Evolutionary conservation across 805 yeast genomes (phyloP).

Genomic region (Teunomyces lycoperdinae): DNA sequence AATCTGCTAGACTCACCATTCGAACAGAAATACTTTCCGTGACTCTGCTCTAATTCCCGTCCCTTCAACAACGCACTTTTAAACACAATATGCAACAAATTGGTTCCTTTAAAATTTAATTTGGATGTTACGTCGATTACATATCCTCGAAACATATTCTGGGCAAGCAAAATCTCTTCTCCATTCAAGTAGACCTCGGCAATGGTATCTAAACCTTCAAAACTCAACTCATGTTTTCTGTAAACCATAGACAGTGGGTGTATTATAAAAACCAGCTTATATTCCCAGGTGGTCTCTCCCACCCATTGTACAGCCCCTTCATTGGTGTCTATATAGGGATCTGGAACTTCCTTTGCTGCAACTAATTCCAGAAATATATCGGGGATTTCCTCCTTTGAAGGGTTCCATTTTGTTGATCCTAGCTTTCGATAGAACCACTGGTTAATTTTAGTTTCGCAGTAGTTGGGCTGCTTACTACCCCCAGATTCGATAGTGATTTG

Average conservation of each 20-base stretch:
- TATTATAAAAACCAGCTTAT: conserved; percentile 21
- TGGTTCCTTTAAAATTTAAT: conserved; percentile 15
- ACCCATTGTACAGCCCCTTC: conserved; percentile 50
- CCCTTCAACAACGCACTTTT: conserved; percentile 35
- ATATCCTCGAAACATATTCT: conserved; percentile 44
- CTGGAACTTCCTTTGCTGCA: conserved; percentile 27
- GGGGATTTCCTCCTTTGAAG: neutral
- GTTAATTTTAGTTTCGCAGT: neutral
- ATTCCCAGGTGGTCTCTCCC: conserved; percentile 50
- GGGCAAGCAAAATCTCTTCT: conserved; percentile 27
- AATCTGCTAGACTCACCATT: conserved; percentile 45
- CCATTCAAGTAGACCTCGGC: conserved; percentile 42
- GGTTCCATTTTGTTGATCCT: neutral
- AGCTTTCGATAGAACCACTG: neutral
- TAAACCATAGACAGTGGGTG: conserved; percentile 8
- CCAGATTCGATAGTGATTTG: neutral
- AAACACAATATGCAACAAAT: conserved; percentile 35
- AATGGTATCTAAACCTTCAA: conserved; percentile 46
- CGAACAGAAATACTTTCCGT: conserved; percentile 28
- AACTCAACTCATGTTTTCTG: conserved; percentile 25
- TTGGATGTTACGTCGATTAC: conserved; percentile 22
- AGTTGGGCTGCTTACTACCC: neutral
- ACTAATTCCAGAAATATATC: neutral
- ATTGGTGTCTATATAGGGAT: conserved; percentile 45
- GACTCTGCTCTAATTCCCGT: conserved; percentile 28